phyloP scores from a whole-genome alignment of 2,329 filamentous ascomycete genomes.

The Aureobasidium sp. region DNA sequence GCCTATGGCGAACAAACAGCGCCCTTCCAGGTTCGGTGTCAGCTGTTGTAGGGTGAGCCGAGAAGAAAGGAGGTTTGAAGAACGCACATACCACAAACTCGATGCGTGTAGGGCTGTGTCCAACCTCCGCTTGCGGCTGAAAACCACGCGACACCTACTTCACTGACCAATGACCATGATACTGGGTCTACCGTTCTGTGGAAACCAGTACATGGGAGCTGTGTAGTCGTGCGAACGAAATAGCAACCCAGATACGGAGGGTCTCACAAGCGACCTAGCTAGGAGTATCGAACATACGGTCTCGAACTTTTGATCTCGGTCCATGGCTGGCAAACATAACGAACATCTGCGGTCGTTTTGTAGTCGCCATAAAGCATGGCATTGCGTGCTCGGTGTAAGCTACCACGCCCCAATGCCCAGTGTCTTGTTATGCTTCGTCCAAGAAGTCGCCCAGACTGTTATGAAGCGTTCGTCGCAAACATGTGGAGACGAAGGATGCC shows the following conservation, averaged over 20 bases:
- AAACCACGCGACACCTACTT: not conserved
- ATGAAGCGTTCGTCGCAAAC: not conserved
- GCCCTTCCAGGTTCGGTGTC: too few relatives aligned
- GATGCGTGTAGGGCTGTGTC: too few relatives aligned
- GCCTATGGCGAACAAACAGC: too few relatives aligned
- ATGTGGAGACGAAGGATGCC: not conserved
- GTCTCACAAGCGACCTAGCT: not conserved
- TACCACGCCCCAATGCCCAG: conserved; percentile 13
- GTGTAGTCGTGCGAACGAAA: too few relatives aligned
- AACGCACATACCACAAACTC: too few relatives aligned
- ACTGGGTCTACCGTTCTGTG: not conserved
- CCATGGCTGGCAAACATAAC: not conserved
- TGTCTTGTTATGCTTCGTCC: not conserved
- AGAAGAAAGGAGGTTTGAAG: too few relatives aligned
- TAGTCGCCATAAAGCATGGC: conserved; percentile 1
- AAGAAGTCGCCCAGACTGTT: conserved; percentile 3
- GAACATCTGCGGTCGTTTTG: not conserved
- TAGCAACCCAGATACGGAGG: too few relatives aligned
- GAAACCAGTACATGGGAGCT: too few relatives aligned
- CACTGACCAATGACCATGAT: not conserved
- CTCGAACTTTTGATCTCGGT: not conserved
- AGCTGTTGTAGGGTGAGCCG: too few relatives aligned
- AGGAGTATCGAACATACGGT: not conserved
- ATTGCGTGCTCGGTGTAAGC: conserved; percentile 6
- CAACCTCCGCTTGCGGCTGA: not conserved